phyloP scores from a whole-genome alignment of 2,329 filamentous ascomycete genomes.

The Claviceps citrina region DNA sequence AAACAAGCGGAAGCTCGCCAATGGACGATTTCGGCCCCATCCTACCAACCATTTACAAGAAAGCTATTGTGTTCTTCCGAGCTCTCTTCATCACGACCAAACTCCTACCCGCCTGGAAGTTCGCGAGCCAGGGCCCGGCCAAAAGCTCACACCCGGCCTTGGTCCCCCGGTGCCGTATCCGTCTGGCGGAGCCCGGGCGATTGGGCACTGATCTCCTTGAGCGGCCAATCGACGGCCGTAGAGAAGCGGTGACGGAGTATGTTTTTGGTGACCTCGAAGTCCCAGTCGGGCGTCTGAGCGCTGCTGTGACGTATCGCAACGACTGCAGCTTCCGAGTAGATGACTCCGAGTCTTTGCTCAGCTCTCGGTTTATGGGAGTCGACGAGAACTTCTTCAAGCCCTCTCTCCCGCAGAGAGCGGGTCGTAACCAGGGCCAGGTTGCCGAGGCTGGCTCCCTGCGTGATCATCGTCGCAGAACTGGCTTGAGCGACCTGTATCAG shows the following conservation, averaged over 20 bases:
- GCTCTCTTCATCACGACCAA: constrained; percentile 72
- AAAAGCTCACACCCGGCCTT: constrained; percentile 55
- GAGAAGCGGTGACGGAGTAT: constrained; percentile 49
- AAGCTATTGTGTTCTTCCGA: constrained; percentile 86
- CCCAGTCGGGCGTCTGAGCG: constrained; percentile 68
- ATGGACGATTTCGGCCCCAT: constrained; percentile 44
- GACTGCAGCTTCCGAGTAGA: constrained; percentile 86
- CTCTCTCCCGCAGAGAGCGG: constrained; percentile 46
- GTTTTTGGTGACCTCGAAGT: constrained; percentile 74
- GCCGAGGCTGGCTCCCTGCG: constrained; percentile 63
- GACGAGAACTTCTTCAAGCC: constrained; percentile 80
- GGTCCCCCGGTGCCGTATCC: constrained; percentile 66
- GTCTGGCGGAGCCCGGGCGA: constrained; percentile 41
- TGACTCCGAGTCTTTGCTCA: constrained; percentile 77
- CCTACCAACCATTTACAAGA: constrained; percentile 88
- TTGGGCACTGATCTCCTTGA: constrained; percentile 50
- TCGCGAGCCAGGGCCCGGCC: constrained; percentile 55
- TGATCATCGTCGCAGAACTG: constrained; percentile 34
- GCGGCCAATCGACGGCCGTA: constrained; percentile 22
- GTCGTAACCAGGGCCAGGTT: constrained; percentile 20
- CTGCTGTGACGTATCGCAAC: constrained; percentile 69
- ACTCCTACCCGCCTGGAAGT: constrained; percentile 74
- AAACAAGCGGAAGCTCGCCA: constrained; percentile 31
- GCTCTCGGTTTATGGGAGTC: constrained; percentile 82
- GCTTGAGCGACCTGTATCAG: constrained; percentile 49